Conservation (phyloP, 352 stramenopile genomes). For the Phytophthora syringae region DNA sequence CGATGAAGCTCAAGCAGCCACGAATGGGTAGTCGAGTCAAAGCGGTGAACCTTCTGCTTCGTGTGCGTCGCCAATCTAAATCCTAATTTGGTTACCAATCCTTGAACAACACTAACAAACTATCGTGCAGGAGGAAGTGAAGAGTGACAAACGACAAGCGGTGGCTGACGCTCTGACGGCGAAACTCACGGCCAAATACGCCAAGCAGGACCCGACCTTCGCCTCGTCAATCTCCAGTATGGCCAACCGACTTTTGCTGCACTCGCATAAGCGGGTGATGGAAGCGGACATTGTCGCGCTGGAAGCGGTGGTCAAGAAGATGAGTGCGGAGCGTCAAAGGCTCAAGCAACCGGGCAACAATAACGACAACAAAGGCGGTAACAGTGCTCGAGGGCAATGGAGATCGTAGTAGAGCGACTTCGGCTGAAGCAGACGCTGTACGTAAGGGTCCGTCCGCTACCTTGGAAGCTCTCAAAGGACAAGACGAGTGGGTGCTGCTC, state of each 20-base stretch:
- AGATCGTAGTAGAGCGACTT: background rate
- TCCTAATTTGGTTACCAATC: background rate
- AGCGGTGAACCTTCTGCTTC: constrained; percentile 29
- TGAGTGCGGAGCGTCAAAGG: constrained; percentile 57
- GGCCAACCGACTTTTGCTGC: constrained; percentile 58
- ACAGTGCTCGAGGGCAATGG: constrained; percentile 5
- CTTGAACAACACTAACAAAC: background rate
- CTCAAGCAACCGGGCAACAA: constrained; percentile 15
- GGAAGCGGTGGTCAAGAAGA: constrained; percentile 69
- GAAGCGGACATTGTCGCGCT: constrained; percentile 70
- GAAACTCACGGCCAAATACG: constrained; percentile 65
- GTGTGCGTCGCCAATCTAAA: constrained; percentile 12
- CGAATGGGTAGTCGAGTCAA: constrained; percentile 25
- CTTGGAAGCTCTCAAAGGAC: constrained; percentile 40
- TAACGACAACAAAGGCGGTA: constrained; percentile 6
- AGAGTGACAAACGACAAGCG: constrained; percentile 67
- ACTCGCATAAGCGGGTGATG: constrained; percentile 55
- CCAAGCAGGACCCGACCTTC: constrained; percentile 59
- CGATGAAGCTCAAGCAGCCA: constrained; percentile 23
- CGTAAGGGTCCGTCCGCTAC: constrained; percentile 22
- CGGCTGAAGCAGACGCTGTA: constrained; percentile 12
- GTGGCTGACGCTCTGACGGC: constrained; percentile 57
- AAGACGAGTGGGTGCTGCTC: constrained; percentile 80
- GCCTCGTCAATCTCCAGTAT: constrained; percentile 62
- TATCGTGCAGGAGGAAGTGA: constrained; percentile 51